These are phyloP conservation scores for Metschnikowia santaceciliae DNA, from an alignment of 805 yeast genomes.

Conservation along the genomic window DNA sequence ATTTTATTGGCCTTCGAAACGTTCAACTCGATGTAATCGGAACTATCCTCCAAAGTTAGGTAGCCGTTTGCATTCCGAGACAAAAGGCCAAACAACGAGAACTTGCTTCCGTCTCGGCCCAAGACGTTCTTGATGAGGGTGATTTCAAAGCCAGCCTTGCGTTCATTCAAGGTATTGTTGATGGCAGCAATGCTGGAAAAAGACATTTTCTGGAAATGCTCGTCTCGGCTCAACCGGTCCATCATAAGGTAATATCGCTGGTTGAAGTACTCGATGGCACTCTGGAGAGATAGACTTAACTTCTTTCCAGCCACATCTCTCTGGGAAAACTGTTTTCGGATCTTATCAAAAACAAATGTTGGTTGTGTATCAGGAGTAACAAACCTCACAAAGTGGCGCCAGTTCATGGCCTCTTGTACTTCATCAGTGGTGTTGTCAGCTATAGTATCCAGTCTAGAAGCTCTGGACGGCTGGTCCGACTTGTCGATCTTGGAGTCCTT, in stretches of 20 bases:
- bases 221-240: slow-evolving; percentile 75
- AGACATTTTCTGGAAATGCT: slow-evolving; percentile 57
- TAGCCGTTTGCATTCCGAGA: slow-evolving; percentile 59
- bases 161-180: slow-evolving; percentile 19
- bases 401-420: slow-evolving; percentile 41
- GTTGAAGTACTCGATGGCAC: slow-evolving; percentile 39
- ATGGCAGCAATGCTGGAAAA: slow-evolving; percentile 43
- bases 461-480: slow-evolving; percentile 5
- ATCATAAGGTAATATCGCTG: slow-evolving; percentile 58
- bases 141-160: slow-evolving; percentile 31
- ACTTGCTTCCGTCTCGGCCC: slow-evolving; percentile 77
- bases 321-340: slow-evolving; percentile 54
- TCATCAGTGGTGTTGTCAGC: slow-evolving; percentile 13
- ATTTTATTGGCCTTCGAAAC: slow-evolving; percentile 58
- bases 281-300: slow-evolving; percentile 11
- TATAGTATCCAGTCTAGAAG: slow-evolving; percentile 20
- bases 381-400: slow-evolving; percentile 70
- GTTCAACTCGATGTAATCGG: slow-evolving; percentile 70
- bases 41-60: slow-evolving; percentile 77
- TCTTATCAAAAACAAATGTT: slow-evolving; percentile 54
- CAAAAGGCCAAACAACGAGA: slow-evolving; percentile 74
- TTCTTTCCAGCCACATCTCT: slow-evolving; percentile 13
- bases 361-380: slow-evolving; percentile 66
- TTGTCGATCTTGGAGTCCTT: slow-evolving; percentile 8
- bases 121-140: slow-evolving; percentile 78